These are phyloP conservation scores for Neurospora terricola DNA, from an alignment of 495 filamentous ascomycete species.

Conservation along the genomic window DNA sequence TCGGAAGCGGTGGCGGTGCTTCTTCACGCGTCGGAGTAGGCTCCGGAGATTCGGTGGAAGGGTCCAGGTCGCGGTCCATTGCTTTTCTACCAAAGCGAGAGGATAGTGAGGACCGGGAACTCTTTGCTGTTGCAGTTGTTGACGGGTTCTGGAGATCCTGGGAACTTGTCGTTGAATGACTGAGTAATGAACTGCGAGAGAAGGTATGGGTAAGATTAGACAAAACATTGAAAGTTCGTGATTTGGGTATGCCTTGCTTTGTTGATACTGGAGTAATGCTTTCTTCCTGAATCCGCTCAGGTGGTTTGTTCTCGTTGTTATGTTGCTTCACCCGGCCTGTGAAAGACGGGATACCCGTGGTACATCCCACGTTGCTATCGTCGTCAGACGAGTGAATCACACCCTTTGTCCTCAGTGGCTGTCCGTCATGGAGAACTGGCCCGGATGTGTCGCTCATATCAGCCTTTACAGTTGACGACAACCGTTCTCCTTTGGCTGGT, in stretches of 20 bases:
- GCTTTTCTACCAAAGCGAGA: conserved; percentile 1
- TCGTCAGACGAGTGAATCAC: background rate
- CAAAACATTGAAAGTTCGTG: conserved; percentile 29
- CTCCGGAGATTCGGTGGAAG: background rate
- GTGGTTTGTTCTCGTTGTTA: conserved; percentile 11
- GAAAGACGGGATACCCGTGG: background rate
- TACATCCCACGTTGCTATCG: background rate
- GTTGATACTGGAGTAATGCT: background rate
- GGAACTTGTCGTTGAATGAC: background rate
- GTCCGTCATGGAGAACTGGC: background rate
- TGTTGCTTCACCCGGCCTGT: background rate
- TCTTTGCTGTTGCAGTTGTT: background rate
- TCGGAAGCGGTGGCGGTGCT: background rate
- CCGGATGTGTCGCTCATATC: background rate
- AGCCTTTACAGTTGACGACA: background rate
- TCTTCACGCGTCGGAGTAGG: background rate
- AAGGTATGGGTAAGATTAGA: conserved; percentile 29
- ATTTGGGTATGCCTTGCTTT: conserved; percentile 17
- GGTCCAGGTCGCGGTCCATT: background rate
- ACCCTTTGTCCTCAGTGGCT: background rate
- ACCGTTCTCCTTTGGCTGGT: background rate
- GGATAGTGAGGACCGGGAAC: conserved; percentile 1
- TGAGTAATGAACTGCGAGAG: conserved; percentile 20
- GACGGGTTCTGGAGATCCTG: background rate
- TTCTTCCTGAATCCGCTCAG: background rate